Percentiles rank a stretch among this genome's conserved stretches.
These are phyloP conservation scores for Metarhizium anisopliae DNA, from an alignment of 2,329 filamentous ascomycete species.

Conservation along the genomic window DNA sequence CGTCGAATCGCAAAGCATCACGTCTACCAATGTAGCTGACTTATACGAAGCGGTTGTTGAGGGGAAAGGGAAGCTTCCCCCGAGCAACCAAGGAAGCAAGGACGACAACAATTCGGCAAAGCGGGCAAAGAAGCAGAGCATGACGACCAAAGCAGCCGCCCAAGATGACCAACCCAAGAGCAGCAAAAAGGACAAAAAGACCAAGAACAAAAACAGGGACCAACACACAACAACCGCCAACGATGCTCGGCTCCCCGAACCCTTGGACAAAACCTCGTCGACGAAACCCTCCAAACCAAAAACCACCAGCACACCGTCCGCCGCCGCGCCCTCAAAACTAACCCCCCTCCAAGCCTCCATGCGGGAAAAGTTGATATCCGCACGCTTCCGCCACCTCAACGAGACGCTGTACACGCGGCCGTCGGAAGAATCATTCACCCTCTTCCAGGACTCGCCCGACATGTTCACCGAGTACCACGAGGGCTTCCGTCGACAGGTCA, in stretches of 20 bases:
- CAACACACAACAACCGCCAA: slow-evolving; percentile 6
- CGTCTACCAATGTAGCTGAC: slow-evolving; percentile 61
- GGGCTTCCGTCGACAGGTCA: slow-evolving; percentile 90
- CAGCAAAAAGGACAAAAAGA: slow-evolving; percentile 27
- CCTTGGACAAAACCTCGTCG: slow-evolving; percentile 11
- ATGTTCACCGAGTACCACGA: slow-evolving; percentile 96
- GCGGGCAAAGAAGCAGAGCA: slow-evolving; percentile 1
- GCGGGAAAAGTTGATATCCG: slow-evolving; percentile 88
- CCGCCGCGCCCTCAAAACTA: slow-evolving; percentile 45
- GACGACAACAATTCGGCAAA: slow-evolving; percentile 11
- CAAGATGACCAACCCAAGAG: slow-evolving; percentile 12
- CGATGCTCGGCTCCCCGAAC: slow-evolving; percentile 2
- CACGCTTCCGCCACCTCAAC: slow-evolving; percentile 94
- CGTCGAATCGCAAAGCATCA: slow-evolving; percentile 38
- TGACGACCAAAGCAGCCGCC: not conserved
- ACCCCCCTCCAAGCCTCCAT: slow-evolving; percentile 91
- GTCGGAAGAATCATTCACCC: slow-evolving; percentile 69
- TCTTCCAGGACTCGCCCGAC: slow-evolving; percentile 79
- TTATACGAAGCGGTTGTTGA: slow-evolving; percentile 77
- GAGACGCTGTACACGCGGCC: slow-evolving; percentile 92
- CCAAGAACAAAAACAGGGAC: slow-evolving; percentile 11
- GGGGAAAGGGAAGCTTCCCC: slow-evolving; percentile 29
- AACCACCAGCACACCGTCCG: not conserved
- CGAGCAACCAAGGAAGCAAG: slow-evolving; percentile 12
- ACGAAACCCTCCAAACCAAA: slow-evolving; percentile 6